Base-by-base conservation (phyloP, 768 basidiomycete species). In the Coprinellus micaceus region DNA sequence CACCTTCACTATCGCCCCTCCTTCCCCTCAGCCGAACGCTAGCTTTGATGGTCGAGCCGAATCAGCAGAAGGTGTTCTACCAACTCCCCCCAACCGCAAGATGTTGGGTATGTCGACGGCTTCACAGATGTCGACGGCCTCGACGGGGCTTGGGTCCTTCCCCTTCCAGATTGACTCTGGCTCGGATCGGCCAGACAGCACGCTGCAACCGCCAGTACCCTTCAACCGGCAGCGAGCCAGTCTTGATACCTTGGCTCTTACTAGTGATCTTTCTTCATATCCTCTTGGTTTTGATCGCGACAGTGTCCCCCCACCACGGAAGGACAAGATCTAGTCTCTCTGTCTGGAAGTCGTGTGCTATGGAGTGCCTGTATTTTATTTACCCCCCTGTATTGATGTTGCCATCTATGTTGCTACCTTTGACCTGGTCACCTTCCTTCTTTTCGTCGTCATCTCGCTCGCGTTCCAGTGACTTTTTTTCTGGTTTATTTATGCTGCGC, bases 121-220 rank as follows among this genome's bases (percentile, higher is more conserved):
- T 10, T 91, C 88, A n/a, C 82, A 89, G 66, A 66, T 88, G 30
- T 91, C 90, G 11, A 87, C 88, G 3, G 82, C 84, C 30, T 89
- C 89, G 21, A 85, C 87, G 24, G 91, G 89, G n/a, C 74, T 93
- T 39, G 88, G 86, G 17, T 87, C 86, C 24, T 93, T 91, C 78
- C 85, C 90, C 37, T 93, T 93, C 82, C 89, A 91, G 58, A 89
- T 93, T 64, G 89, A 90, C 61, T 76, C 84, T 29, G 84, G 84
- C 54, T 68, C 67, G 39, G 70, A 64, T 33, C 61, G 64, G 22
- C 72, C 77, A 28, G 66, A 52, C 19, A 30, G 30, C 37, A 76
- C 33, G 62, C 30, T 50, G 10, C 72, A 54, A 66, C 78, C 37
- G 66, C 56, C 67, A 30, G 58, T 61, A 21, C 69, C 62, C 52